These are phyloP conservation scores for Colletotrichum sp. DNA, from an alignment of 2,329 filamentous ascomycete species.

Conservation along the genomic window DNA sequence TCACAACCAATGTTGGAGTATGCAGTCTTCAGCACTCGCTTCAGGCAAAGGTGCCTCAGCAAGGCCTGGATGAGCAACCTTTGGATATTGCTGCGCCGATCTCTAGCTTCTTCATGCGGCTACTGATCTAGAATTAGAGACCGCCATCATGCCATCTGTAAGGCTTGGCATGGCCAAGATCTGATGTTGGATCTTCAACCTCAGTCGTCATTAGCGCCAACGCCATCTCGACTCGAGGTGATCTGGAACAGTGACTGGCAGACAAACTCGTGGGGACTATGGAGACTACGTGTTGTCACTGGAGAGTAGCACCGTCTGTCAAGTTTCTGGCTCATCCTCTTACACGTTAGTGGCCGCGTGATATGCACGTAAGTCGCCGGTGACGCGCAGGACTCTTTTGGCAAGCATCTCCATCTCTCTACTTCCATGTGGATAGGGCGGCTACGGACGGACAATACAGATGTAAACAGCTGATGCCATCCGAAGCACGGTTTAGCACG, in stretches of 20 bases:
- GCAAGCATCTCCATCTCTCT: not conserved
- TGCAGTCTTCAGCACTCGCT: not conserved
- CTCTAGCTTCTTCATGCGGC: not conserved
- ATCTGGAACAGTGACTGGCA: not conserved
- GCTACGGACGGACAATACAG: not conserved
- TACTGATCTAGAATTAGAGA: not conserved
- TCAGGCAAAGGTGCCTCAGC: not conserved
- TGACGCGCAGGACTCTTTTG: conserved; percentile 10
- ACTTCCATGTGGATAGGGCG: not conserved
- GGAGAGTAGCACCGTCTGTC: not conserved
- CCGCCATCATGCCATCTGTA: not conserved
- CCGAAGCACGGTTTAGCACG: not conserved
- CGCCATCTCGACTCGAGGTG: not conserved
- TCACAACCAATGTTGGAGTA: not conserved
- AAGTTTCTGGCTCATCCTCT: not conserved
- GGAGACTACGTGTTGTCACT: not conserved
- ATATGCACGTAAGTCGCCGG: conserved; percentile 7
- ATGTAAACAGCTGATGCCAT: not conserved
- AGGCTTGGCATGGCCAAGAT: not conserved
- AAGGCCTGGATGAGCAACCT: not conserved
- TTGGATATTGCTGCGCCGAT: not conserved
- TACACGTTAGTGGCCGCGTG: not conserved
- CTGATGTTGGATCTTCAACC: not conserved
- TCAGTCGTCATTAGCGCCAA: not conserved
- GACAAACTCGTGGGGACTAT: not conserved